Evolutionary conservation across 371 early-diverging fungal species (phyloP), one percentile per base, ranked within the genome.

Genomic region (Nematocida displodere): DNA sequence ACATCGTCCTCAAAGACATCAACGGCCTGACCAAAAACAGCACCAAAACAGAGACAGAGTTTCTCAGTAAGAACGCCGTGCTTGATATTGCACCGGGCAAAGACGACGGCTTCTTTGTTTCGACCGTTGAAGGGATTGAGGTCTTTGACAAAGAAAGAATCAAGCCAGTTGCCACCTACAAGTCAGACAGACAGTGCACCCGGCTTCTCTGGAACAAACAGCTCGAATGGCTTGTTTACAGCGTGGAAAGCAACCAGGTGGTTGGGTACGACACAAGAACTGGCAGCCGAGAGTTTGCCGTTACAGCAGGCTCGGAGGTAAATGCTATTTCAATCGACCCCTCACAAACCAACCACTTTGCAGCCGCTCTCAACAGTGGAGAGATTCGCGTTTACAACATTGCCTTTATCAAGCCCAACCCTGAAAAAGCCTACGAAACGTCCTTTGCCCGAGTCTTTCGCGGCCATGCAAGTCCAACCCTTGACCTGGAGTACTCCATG

Each of bases 401-500:
- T 86, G 94, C 95, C 86, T 91, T 91, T 80, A 94, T 92, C 79
- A 86, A 87, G 50, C 95, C 97, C 83, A 87, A 87, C 1, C 92
- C 92, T 79, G 97, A 96, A 83, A 93, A 97, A 91, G 87, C 96
- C 48, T 90, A 89, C 48, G 86, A 94, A 86, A 86, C 88, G 28
- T 85, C 86, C 36, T 90, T 95, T 2, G 81, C 86, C 53, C 91
- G 89, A 76, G 88, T 91, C 1, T 86, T 89, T 76, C 92, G 91
- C 80, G 95, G 92, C 71, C 98, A 97, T 81, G 93, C 93, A 2
- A 91, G 91, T 34, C 92, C 98, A 7, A 91, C 97, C 85, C 88
- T 94, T 85, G 93, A 92, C 76, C 86, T 97, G 5, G 94, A 94
- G 85, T 97, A 90, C 83, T 89, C 91, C 28, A 95, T 96, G n/a